phyloP scores from a whole-genome alignment of 2,329 filamentous ascomycete species.

The Colletotrichum sp. region DNA sequence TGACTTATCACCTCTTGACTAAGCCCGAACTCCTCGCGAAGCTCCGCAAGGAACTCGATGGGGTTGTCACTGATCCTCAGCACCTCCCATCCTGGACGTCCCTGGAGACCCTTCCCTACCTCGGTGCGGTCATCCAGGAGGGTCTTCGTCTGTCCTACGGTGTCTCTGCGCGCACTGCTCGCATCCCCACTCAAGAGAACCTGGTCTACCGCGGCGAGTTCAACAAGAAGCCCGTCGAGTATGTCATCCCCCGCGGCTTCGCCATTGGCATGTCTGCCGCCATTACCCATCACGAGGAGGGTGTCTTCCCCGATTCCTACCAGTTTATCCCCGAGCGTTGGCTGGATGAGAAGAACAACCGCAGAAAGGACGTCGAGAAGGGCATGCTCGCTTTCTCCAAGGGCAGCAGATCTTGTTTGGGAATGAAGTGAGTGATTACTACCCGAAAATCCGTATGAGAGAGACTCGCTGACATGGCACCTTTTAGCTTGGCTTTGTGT shows the following conservation, averaged over 20 bases:
- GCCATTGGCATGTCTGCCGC: slow-evolving; percentile 42
- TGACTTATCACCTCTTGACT: slow-evolving; percentile 39
- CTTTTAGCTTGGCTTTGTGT: slow-evolving; percentile 26
- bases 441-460: not conserved
- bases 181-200: slow-evolving; percentile 33
- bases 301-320: slow-evolving; percentile 40
- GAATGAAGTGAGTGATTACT: slow-evolving; percentile 34
- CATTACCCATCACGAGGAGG: slow-evolving; percentile 43
- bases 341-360: slow-evolving; percentile 34
- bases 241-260: slow-evolving; percentile 40
- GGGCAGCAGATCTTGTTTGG: slow-evolving; percentile 46
- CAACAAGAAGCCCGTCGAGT: slow-evolving; percentile 26
- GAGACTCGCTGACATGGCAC: not conserved
- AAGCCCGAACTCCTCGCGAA: slow-evolving; percentile 33
- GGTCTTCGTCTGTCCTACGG: slow-evolving; percentile 38
- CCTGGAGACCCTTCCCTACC: slow-evolving; percentile 41
- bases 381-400: slow-evolving; percentile 46
- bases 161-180: slow-evolving; percentile 28
- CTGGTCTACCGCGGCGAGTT: slow-evolving; percentile 32
- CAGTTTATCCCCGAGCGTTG: slow-evolving; percentile 45
- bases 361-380: slow-evolving; percentile 36
- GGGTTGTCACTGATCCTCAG: slow-evolving; percentile 28
- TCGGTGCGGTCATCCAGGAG: slow-evolving; percentile 42
- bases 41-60: slow-evolving; percentile 32
- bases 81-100: slow-evolving; percentile 30